phyloP scores from a whole-genome alignment of 208 protist genomes.

The Acanthamoeba healyi region DNA sequence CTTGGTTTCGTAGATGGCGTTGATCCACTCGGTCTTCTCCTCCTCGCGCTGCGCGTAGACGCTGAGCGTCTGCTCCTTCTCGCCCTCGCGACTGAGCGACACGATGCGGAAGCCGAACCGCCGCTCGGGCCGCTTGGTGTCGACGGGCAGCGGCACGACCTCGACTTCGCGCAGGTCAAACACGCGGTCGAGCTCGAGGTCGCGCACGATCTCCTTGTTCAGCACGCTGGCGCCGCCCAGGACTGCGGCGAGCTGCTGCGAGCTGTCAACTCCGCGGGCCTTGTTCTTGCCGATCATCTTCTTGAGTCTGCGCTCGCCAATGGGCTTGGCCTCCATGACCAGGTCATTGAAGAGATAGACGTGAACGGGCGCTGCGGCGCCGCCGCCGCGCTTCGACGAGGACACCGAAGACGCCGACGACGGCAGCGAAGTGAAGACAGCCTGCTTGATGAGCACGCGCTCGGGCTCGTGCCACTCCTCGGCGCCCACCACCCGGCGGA shows the following conservation, averaged over 20 bases:
- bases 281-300: constrained; percentile 42
- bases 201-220: neutral
- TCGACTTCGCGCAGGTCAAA: constrained; percentile 69
- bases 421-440: neutral
- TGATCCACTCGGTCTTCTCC: constrained; percentile 68
- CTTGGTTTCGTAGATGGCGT: constrained; percentile 70
- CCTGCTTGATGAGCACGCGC: constrained; percentile 18
- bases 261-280: neutral
- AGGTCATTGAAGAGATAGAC: constrained; percentile 70
- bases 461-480: constrained; percentile 27
- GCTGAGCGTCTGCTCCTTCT: constrained; percentile 52
- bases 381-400: constrained; percentile 46
- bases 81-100: constrained; percentile 14
- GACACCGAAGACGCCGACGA: neutral
- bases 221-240: neutral
- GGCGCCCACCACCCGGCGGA: constrained; percentile 31
- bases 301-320: constrained; percentile 49
- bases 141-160: constrained; percentile 44
- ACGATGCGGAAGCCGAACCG: constrained; percentile 8
- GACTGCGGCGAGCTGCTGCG: neutral
- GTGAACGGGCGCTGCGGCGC: neutral
- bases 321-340: constrained; percentile 45
- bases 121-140: constrained; percentile 31
- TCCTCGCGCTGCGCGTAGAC: constrained; percentile 53
- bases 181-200: constrained; percentile 62